Evolutionary conservation across 148 eudicot species (phyloP), one percentile per base, ranked within the genome.

Genomic region (Chenopodium berlandieri): DNA sequence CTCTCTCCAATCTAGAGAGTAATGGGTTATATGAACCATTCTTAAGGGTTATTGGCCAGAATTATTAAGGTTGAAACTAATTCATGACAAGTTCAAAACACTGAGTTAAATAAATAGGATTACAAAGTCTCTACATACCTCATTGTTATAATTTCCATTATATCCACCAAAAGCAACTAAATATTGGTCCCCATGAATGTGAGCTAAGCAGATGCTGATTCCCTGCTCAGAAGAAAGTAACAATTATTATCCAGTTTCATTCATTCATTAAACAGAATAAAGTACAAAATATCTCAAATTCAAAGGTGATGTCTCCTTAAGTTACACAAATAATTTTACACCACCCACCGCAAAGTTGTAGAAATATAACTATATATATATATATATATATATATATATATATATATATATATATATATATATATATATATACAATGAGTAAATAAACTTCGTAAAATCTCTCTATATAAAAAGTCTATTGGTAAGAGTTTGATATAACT

Each of bases 131-230:
- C 69, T 37, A 19, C 34, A 77, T 94, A 94, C 99, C 99, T 96
- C 98, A 80, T 94, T 94, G 86, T 92, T 89, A 81, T 96, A 94
- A 79, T 87, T 91, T 73, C 99, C 99, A 78, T 92, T 96, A 84
- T 96, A 96, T 82, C 99, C 99, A 87, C 99, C 99, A 84, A 92
- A 96, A 46, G 98, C 90, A 79, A 96, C 86, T 90, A 96, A 88
- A 86, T 85, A 84, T 74, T 82, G 88, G 79, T 90, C 95, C 73
- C 94, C 92, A 19, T 88, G 85, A 56, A 94, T 76, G 19, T 82
- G 54, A 40, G 91, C 89, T 20, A 93, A 88, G 71, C 91, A 89
- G 71, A 96, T 81, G 85, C 92, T 88, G 84, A 94, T 90, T 75
- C 99, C 99, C 99, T 96, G 95, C 89, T 82, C 60, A 65, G 27